Evolutionary conservation across 345 rosid genomes (phyloP).

Genomic region (Excoecaria agallocha): DNA sequence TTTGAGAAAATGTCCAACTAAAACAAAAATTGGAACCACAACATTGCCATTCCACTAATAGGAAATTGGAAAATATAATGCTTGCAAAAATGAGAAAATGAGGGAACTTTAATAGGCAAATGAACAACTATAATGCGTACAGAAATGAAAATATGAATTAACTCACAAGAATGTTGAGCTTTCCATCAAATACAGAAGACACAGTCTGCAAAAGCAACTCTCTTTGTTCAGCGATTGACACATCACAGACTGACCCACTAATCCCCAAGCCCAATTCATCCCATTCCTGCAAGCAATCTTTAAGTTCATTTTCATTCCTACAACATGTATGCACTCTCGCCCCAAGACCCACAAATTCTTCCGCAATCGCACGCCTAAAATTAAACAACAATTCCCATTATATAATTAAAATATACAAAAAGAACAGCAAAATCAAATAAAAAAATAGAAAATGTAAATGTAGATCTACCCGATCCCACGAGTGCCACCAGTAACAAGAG

Average conservation of each 20-base stretch:
- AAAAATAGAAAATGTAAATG: background rate
- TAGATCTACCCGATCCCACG: slow-evolving; percentile 58
- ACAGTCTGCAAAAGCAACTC: slow-evolving; percentile 19
- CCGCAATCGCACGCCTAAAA: slow-evolving; percentile 65
- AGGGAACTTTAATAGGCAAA: background rate
- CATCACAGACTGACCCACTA: slow-evolving; percentile 65
- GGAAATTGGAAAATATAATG: slow-evolving; percentile 34
- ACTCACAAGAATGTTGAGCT: slow-evolving; percentile 27
- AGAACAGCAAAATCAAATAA: too few species aligned
- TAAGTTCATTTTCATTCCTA: slow-evolving; percentile 51
- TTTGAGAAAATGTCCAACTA: background rate
- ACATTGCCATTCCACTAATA: slow-evolving; percentile 9
- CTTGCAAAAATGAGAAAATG: background rate
- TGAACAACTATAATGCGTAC: too few species aligned
- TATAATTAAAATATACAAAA: too few species aligned
- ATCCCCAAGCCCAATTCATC: slow-evolving; percentile 38
- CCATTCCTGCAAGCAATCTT: slow-evolving; percentile 47
- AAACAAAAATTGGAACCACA: slow-evolving; percentile 4
- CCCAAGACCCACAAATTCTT: slow-evolving; percentile 64
- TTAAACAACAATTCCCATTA: too few species aligned
- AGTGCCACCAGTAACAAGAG: slow-evolving; percentile 31
- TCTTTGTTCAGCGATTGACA: slow-evolving; percentile 22
- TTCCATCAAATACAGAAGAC: slow-evolving; percentile 20
- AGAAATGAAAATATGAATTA: background rate
- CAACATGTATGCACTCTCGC: slow-evolving; percentile 73